phyloP scores from a whole-genome alignment of 2,329 filamentous ascomycete species.

The Talaromyces verruculosus region DNA sequence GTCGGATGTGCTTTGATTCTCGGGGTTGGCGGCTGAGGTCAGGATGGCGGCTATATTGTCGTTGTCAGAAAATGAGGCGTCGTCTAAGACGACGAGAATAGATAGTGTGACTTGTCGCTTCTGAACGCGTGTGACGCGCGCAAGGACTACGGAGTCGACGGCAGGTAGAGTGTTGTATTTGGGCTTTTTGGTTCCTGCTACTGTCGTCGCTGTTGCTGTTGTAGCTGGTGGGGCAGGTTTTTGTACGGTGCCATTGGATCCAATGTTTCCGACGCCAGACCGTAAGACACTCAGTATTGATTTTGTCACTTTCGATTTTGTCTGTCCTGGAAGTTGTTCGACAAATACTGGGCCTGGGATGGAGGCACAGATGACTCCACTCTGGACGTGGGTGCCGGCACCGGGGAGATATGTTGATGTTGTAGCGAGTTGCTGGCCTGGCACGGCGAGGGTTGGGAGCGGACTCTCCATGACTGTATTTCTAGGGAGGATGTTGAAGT shows the following conservation, averaged over 20 bases:
- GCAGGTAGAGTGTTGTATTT: slow-evolving; percentile 75
- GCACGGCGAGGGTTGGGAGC: slow-evolving; percentile 62
- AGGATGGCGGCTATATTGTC: slow-evolving; percentile 41
- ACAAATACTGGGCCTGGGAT: slow-evolving; percentile 71
- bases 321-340: slow-evolving; percentile 42
- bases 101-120: slow-evolving; percentile 81
- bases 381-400: slow-evolving; percentile 78
- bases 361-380: slow-evolving; percentile 74
- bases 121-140: slow-evolving; percentile 80
- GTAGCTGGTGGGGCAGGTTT: background rate
- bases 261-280: slow-evolving; percentile 22
- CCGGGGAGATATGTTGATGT: slow-evolving; percentile 68
- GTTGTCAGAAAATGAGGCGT: slow-evolving; percentile 34
- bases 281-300: slow-evolving; percentile 44
- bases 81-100: slow-evolving; percentile 73
- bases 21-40: slow-evolving; percentile 40
- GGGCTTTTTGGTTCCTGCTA: slow-evolving; percentile 32
- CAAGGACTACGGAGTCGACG: slow-evolving; percentile 77
- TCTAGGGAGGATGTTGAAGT: background rate
- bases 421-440: slow-evolving; percentile 76
- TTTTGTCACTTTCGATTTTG: slow-evolving; percentile 28
- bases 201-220: slow-evolving; percentile 10
- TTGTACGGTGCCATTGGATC: background rate
- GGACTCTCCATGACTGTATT: slow-evolving; percentile 31
- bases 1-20: slow-evolving; percentile 54